Percentiles rank a stretch among this genome's conserved stretches.
Conservation (phyloP, 2,329 filamentous ascomycete genomes). For the Aspergillus ruber region DNA sequence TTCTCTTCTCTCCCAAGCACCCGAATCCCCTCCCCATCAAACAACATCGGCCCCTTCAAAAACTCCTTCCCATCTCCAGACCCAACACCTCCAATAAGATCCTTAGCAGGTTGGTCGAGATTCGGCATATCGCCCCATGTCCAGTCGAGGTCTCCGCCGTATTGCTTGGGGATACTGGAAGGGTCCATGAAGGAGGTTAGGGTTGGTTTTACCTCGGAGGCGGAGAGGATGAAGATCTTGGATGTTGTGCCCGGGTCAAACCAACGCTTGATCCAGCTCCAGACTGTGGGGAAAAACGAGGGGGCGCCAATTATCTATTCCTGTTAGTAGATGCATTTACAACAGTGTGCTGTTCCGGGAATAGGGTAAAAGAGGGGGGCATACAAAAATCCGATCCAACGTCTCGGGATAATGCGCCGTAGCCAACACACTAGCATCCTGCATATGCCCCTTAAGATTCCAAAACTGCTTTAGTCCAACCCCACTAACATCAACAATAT, state of each 20-base stretch:
- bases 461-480: slow-evolving; percentile 92
- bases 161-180: slow-evolving; percentile 78
- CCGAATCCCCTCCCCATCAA: slow-evolving; percentile 22
- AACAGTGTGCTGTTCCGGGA: too few relatives aligned
- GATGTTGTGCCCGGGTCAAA: slow-evolving; percentile 89
- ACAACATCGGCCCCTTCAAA: slow-evolving; percentile 31
- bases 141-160: slow-evolving; percentile 81
- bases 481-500: slow-evolving; percentile 86
- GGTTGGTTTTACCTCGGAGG: slow-evolving; percentile 66
- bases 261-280: slow-evolving; percentile 94
- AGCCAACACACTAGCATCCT: slow-evolving; percentile 78
- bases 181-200: slow-evolving; percentile 75
- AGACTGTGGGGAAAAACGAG: slow-evolving; percentile 79
- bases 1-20: slow-evolving; percentile 30
- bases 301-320: slow-evolving; percentile 76
- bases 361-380: too few relatives aligned
- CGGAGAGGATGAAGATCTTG: slow-evolving; percentile 86
- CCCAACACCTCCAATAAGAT: slow-evolving; percentile 26
- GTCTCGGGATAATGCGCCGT: slow-evolving; percentile 96
- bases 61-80: slow-evolving; percentile 20
- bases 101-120: slow-evolving; percentile 51
- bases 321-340: slow-evolving; percentile 25
- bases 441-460: slow-evolving; percentile 91
- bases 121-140: slow-evolving; percentile 68
- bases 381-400: slow-evolving; percentile 70